These are phyloP conservation scores for Melastoma malabathricum DNA, from an alignment of 345 rosid genomes.

Conservation along the genomic window DNA sequence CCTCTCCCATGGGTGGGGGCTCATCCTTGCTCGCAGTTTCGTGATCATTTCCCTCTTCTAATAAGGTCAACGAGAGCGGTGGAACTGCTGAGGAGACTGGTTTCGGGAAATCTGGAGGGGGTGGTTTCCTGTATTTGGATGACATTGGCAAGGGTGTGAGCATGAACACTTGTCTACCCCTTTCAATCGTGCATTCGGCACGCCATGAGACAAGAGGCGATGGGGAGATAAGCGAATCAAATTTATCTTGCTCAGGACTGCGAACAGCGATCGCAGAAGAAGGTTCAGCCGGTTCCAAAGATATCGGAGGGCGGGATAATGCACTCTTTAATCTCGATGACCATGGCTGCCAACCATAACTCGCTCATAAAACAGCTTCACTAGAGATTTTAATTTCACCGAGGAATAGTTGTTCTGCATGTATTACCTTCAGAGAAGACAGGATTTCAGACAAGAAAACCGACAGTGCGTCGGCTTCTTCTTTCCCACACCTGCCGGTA, in stretches of 20 bases:
- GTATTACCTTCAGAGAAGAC: constrained; percentile 52
- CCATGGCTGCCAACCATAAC: constrained; percentile 63
- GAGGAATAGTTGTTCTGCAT: neutral
- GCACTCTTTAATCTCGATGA: constrained; percentile 44
- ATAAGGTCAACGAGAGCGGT: constrained; percentile 18
- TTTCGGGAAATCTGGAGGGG: constrained; percentile 25
- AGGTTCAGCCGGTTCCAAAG: constrained; percentile 13
- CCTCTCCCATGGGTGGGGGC: constrained; percentile 2
- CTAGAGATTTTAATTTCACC: neutral
- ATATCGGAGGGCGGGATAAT: constrained; percentile 14
- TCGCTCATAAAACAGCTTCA: neutral
- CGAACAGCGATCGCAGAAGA: constrained; percentile 21
- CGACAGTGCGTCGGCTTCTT: constrained; percentile 48
- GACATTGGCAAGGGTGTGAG: constrained; percentile 75
- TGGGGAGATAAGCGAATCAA: constrained; percentile 61
- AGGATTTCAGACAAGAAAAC: constrained; percentile 43
- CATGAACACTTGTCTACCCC: constrained; percentile 62
- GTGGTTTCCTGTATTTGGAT: constrained; percentile 24
- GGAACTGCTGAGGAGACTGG: constrained; percentile 15
- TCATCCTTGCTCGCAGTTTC: constrained; percentile 18
- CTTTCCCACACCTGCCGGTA: constrained; percentile 27
- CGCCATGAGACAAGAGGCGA: constrained; percentile 91
- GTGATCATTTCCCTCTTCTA: constrained; percentile 25
- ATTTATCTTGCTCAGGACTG: constrained; percentile 46
- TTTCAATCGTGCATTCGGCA: constrained; percentile 41